Base-by-base conservation (phyloP, 2,329 filamentous ascomycete species). In the Neonectria magnoliae region DNA sequence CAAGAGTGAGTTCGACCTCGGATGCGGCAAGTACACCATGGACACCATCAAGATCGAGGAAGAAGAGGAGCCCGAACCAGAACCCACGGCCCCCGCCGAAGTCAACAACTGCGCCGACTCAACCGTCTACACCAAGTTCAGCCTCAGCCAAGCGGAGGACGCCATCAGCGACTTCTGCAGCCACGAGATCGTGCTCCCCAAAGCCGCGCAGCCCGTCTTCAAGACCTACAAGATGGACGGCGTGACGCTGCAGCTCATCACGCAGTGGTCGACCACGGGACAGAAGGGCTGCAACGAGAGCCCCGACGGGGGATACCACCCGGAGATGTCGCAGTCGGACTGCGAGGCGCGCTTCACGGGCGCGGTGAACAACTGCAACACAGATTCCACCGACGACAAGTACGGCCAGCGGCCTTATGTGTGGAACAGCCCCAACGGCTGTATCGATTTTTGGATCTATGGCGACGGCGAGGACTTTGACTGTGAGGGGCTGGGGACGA, bases 371-470 rank as follows among this genome's bases (percentile, higher is more conserved):
- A 51, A 54, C 47, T 61, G 53, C 20, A 57, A 57, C 36, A 47
- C 41, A 1, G 47, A 65, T 6, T 41, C 54, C 6, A 61, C 42
- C 14, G 41, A 27, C 4, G 44, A 65, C 16, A 63, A 56, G 44
- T 58, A 38, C 29, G 42, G 54, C 5, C 47, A 48, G 36, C 48
- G 38, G 18, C 58, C 59, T 3, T 59, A 57, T 20, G 47, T 55
- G 4, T 54, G 64, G 55, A 63, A 60, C 27, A 57, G 56, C 25
- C 57, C 60, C 13, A 66, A 64, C 25, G 44, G 55, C 16, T 60
- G 56, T 22, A 52, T 57, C 5, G 45, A 53, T 47, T 56, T 57
- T 36, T 60, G 53, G 20, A 54, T 60, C 27, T 53, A 60, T 36
- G 56, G 55, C 10, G 44, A 62, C 33, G 48, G 45, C 5, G 45